Evolutionary conservation across 225 moss, liverwort and hornwort genomes (phyloP), one percentile per base, ranked within the genome.

Genomic region (Pseudisothecium myosuroides): DNA sequence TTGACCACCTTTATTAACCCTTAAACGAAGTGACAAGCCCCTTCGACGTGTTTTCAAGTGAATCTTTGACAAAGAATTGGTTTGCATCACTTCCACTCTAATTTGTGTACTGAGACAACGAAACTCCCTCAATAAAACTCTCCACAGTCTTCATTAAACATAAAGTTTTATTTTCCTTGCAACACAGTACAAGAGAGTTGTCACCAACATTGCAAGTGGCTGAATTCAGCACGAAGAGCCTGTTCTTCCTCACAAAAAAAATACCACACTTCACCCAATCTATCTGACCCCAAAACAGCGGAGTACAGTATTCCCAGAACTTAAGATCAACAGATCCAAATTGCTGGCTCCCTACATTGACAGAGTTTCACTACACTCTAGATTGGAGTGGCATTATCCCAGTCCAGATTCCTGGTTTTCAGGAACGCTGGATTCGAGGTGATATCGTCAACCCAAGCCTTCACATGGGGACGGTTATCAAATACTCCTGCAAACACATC

Each of bases 11-110:
- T 78, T 6, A n/a, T 27, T n/a, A 23, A 36, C 5, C 6, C 2
- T 22, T 5, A 77, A 76, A 26, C 0, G 0, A 37, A 10, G 23
- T 47, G 24, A 15, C 24, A 55, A 36, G 22, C 9, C 14, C 4
- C 21, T 50, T 3, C 1, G 3, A 8, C 3, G 0, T 4, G 1
- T 37, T 55, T 78, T 39, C 10, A 26, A 58, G 39, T 3, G 7
- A n/a, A 23, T 19, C 22, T 22, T 54, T 37, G 8, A 15, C 36
- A 37, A 54, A 32, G 9, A 15, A 54, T 37, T 54, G 77, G 10
- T 37, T 37, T 37, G 37, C 24, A 77, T 77, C 37, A 37, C 15
- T 55, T 37, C 24, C 24, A 37, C 22, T 21, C 76, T n/a, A n/a
- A n/a, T n/a, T 27, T n/a, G 26, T 11, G 20, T 29, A 6, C 29